Evolutionary conservation across 1,139 yeast species (phyloP).

Genomic region (Magnusiomyces starmeri): DNA sequence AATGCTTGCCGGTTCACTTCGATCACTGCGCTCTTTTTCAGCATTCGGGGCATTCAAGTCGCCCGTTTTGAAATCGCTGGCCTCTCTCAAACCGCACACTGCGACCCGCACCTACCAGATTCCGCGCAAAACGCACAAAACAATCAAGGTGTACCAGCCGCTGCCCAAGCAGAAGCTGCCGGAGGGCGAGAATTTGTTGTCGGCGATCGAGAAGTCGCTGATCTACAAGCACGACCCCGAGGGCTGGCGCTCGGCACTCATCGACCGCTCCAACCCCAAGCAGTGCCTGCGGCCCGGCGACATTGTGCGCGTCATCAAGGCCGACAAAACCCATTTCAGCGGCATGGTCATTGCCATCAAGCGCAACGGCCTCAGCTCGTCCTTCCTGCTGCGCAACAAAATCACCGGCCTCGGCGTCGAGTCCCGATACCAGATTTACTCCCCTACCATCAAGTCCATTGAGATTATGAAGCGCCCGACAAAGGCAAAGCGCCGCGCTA

Average conservation of each 20-base stretch:
- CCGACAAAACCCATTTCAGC: slow-evolving; percentile 58
- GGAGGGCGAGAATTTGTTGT: slow-evolving; percentile 39
- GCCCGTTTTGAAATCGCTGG: too few species aligned
- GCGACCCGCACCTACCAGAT: slow-evolving; percentile 8
- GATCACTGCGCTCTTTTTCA: too few species aligned
- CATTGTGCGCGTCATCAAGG: slow-evolving; percentile 66
- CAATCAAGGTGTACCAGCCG: slow-evolving; percentile 30
- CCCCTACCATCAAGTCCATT: slow-evolving; percentile 65
- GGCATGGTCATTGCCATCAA: slow-evolving; percentile 76
- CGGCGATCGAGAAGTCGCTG: slow-evolving; percentile 44
- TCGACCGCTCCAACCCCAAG: slow-evolving; percentile 42
- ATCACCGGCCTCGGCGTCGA: slow-evolving; percentile 76
- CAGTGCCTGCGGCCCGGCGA: slow-evolving; percentile 68
- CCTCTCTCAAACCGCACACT: not conserved
- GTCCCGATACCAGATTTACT: slow-evolving; percentile 66
- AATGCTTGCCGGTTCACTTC: too few species aligned
- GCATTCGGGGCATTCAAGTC: too few species aligned
- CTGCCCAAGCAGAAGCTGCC: slow-evolving; percentile 23
- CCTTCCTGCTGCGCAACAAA: slow-evolving; percentile 70
- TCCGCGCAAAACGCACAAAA: slow-evolving; percentile 21
- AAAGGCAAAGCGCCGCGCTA: slow-evolving; percentile 63
- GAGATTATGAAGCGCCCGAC: slow-evolving; percentile 70
- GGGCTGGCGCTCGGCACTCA: slow-evolving; percentile 62
- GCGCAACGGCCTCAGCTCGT: slow-evolving; percentile 62
- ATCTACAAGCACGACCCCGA: slow-evolving; percentile 58